phyloP scores from a whole-genome alignment of 768 basidiomycete genomes.

The Pulveroboletus sp. region DNA sequence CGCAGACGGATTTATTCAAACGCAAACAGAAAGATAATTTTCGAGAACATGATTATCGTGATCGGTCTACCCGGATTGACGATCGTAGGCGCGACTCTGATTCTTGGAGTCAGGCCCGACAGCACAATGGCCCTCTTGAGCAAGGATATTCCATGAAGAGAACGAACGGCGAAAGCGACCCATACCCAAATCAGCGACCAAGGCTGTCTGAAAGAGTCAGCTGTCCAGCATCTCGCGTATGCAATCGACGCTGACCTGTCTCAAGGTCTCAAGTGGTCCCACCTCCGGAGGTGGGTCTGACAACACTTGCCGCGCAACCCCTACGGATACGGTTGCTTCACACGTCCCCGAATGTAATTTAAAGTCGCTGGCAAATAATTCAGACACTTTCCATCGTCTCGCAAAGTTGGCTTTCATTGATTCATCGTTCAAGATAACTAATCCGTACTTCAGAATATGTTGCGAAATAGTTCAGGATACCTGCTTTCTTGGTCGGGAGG shows the following conservation, averaged over 20 bases:
- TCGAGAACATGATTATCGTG: conserved; percentile 22
- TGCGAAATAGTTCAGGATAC: conserved; percentile 42
- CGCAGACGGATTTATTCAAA: conserved; percentile 43
- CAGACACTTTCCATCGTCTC: conserved; percentile 37
- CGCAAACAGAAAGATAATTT: conserved; percentile 22
- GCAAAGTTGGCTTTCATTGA: conserved; percentile 27
- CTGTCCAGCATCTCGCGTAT: conserved; percentile 1
- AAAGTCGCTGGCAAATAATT: conserved; percentile 9
- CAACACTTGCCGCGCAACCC: conserved; percentile 1
- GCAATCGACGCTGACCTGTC: conserved; percentile 8
- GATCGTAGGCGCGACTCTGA: conserved; percentile 25
- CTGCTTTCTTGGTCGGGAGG: conserved; percentile 40
- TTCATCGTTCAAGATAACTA: conserved; percentile 7
- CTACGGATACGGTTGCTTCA: conserved; percentile 6
- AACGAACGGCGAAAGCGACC: conserved; percentile 19
- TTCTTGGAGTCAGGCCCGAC: conserved; percentile 18
- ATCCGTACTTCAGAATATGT: conserved; percentile 36
- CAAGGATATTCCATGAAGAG: conserved; percentile 23
- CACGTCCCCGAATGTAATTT: neutral
- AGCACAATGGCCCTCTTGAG: conserved; percentile 15
- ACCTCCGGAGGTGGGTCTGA: conserved; percentile 2
- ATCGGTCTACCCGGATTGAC: conserved; percentile 16
- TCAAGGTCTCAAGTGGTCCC: conserved; percentile 13
- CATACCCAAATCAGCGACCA: conserved; percentile 26
- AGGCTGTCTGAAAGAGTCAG: conserved; percentile 27